A percentile compares a stretch with the other conserved stretches of the same genome.
phyloP scores from a whole-genome alignment of 139 green algal genomes.

The Chlamydomonas sp. region DNA sequence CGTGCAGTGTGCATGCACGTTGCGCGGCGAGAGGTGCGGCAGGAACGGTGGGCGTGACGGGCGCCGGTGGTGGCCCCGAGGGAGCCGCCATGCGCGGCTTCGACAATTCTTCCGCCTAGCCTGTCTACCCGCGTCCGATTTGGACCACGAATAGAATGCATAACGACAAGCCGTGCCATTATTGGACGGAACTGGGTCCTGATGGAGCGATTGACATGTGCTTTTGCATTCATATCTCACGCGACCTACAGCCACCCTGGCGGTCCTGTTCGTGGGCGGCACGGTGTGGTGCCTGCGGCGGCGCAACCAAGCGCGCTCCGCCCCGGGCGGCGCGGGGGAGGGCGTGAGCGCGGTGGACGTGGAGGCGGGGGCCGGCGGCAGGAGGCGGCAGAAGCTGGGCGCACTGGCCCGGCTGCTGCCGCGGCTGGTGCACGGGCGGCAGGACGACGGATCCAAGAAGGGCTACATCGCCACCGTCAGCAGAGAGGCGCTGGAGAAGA shows the following conservation, averaged over 20 bases:
- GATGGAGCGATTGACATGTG: no score
- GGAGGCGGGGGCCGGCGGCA: not conserved
- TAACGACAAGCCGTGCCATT: no score
- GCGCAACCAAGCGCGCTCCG: not conserved
- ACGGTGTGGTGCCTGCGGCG: slow-evolving; percentile 11
- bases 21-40: no score
- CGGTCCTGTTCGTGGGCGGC: not conserved
- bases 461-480: slow-evolving; percentile 22
- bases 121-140: no score
- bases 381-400: not conserved
- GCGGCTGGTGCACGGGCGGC: not conserved
- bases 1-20: no score
- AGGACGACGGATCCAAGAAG: not conserved
- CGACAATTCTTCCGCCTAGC: no score
- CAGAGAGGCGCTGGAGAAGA: slow-evolving; percentile 26
- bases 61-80: no score
- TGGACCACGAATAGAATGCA: no score
- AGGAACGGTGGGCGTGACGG: no score
- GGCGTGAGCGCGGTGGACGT: not conserved
- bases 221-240: not conserved
- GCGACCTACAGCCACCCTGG: not conserved
- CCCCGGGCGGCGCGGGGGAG: not conserved
- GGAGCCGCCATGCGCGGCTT: no score
- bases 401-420: slow-evolving; percentile 16
- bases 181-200: no score